phyloP scores from a whole-genome alignment of 2,329 filamentous ascomycete species.

The Alternaria sp. region DNA sequence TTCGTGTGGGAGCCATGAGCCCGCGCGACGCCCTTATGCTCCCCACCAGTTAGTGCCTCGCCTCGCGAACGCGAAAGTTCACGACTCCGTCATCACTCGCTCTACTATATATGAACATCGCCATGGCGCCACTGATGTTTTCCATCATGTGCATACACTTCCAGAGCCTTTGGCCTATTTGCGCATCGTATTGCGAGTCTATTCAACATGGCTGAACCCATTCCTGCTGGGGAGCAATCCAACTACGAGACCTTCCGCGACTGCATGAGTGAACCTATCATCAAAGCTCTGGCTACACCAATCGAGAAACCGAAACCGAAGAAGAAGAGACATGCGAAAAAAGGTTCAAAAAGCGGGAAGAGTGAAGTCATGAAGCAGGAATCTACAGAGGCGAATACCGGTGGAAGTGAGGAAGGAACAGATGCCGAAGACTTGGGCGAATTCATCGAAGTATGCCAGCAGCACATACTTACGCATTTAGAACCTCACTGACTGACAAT shows the following conservation, averaged over 20 bases:
- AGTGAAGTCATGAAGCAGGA: slow-evolving; percentile 16
- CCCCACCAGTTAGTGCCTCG: slow-evolving; percentile 20
- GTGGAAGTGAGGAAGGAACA: slow-evolving; percentile 34
- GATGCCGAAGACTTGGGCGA: slow-evolving; percentile 77
- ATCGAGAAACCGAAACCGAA: slow-evolving; percentile 56
- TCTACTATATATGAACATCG: slow-evolving; percentile 26
- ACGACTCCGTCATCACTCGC: slow-evolving; percentile 32
- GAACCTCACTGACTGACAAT: slow-evolving; percentile 2
- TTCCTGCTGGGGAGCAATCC: slow-evolving; percentile 50
- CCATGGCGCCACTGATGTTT: slow-evolving; percentile 17
- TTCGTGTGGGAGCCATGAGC: slow-evolving; percentile 13
- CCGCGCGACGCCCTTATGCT: slow-evolving; percentile 24
- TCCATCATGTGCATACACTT: slow-evolving; percentile 7
- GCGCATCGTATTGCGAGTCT: background rate
- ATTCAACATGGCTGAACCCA: slow-evolving; percentile 39
- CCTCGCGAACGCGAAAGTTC: slow-evolving; percentile 27
- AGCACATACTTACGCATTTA: background rate
- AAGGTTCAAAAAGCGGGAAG: slow-evolving; percentile 43
- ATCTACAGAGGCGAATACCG: slow-evolving; percentile 8
- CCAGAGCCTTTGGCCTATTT: background rate
- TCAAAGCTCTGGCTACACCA: slow-evolving; percentile 65
- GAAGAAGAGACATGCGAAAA: slow-evolving; percentile 51
- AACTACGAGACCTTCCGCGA: slow-evolving; percentile 79
- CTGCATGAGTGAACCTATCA: slow-evolving; percentile 73
- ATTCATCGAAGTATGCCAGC: slow-evolving; percentile 71